Conservation (phyloP, 257 asterid species). For the Solanum chaucha region DNA sequence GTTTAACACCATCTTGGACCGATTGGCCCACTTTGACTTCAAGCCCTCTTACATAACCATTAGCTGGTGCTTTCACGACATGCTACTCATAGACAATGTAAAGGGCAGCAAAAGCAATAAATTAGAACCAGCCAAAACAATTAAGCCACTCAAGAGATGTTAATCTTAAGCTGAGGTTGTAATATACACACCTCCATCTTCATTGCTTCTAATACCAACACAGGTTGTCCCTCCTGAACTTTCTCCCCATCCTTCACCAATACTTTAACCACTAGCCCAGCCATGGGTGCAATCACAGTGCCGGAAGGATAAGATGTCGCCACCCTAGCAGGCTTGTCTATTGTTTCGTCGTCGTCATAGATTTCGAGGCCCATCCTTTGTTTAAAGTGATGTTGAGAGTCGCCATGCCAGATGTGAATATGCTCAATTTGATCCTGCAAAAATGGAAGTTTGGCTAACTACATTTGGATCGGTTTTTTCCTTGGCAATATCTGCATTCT, state of each 20-base stretch:
- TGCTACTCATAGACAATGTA: slow-evolving; percentile 38
- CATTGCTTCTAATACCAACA: slow-evolving; percentile 91
- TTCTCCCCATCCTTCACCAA: slow-evolving; percentile 58
- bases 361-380: slow-evolving; percentile 41
- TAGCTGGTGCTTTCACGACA: slow-evolving; percentile 69
- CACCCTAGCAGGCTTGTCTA: slow-evolving; percentile 33
- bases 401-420: slow-evolving; percentile 77
- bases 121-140: not conserved
- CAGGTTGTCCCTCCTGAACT: slow-evolving; percentile 71
- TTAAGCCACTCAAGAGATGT: not conserved
- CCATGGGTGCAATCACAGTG: slow-evolving; percentile 83
- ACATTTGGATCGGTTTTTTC: not conserved
- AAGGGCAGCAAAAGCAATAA: not conserved
- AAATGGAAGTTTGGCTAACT: not conserved
- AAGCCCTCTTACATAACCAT: slow-evolving; percentile 67
- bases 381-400: slow-evolving; percentile 65
- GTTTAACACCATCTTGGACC: slow-evolving; percentile 65
- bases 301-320: slow-evolving; percentile 71
- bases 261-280: slow-evolving; percentile 85
- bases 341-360: slow-evolving; percentile 39
- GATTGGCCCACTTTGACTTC: slow-evolving; percentile 66
- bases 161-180: not conserved
- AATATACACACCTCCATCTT: slow-evolving; percentile 84
- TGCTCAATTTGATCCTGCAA: slow-evolving; percentile 75
- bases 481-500: not conserved